These are phyloP conservation scores for Mycena haematopus DNA, from an alignment of 768 basidiomycete species.

Conservation along the genomic window DNA sequence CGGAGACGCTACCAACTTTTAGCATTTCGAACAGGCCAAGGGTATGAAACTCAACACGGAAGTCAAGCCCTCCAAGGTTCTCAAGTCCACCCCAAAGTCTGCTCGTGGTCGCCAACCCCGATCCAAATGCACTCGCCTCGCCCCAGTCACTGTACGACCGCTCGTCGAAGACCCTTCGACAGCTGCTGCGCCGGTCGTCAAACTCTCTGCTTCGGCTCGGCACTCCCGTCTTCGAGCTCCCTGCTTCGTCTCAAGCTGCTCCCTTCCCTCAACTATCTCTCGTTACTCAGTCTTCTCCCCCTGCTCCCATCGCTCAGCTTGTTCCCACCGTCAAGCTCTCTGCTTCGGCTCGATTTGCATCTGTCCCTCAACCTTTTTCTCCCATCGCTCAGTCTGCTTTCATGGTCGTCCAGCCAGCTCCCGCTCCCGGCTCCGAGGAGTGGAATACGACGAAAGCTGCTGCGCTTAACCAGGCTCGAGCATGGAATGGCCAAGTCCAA, in stretches of 20 bases:
- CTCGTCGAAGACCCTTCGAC: background rate
- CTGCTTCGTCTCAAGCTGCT: background rate
- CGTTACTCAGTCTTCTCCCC: too few species aligned
- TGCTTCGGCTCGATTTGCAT: too few species aligned
- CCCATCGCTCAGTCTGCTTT: too few species aligned
- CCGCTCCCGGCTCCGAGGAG: slow-evolving; percentile 3
- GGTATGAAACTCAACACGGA: background rate
- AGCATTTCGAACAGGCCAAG: background rate
- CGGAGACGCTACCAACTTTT: slow-evolving; percentile 10
- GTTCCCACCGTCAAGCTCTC: background rate
- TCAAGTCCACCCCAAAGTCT: background rate
- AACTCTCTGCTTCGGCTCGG: background rate
- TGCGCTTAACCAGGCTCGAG: background rate
- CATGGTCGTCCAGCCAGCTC: too few species aligned
- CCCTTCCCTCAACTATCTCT: background rate
- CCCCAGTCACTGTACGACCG: background rate
- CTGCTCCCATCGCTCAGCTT: background rate
- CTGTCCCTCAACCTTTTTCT: too few species aligned
- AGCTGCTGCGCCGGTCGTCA: background rate
- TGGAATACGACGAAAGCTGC: slow-evolving; percentile 8
- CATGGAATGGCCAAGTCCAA: slow-evolving; percentile 6
- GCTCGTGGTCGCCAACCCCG: background rate
- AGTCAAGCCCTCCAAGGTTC: background rate
- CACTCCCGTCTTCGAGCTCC: background rate
- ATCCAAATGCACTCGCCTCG: background rate